Conservation (phyloP, 169 alveolate genomes). For the Babesia gibsoni region DNA sequence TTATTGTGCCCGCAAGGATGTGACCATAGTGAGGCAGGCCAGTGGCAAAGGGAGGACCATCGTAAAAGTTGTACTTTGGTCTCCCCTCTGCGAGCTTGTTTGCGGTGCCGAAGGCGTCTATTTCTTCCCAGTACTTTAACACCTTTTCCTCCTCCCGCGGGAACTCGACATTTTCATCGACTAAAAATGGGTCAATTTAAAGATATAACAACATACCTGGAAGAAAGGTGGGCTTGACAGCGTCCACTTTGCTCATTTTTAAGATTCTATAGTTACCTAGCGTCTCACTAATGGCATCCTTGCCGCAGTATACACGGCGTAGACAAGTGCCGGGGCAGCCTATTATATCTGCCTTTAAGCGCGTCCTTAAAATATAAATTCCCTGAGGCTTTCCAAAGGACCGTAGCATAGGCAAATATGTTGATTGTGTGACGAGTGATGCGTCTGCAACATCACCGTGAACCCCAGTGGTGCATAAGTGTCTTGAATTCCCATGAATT, state of each 20-base stretch:
- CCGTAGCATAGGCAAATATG: neutral
- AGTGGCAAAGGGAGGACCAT: slow-evolving; percentile 99
- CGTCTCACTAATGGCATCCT: neutral
- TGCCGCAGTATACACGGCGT: neutral
- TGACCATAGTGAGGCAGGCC: slow-evolving; percentile 99
- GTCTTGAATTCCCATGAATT: neutral
- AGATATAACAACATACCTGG: slow-evolving; percentile 20
- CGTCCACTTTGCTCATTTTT: slow-evolving; percentile 11
- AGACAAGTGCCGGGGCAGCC: too few species aligned
- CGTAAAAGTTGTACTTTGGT: slow-evolving; percentile 94
- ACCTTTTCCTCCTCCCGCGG: slow-evolving; percentile 87
- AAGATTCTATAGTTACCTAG: neutral
- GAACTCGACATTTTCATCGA: slow-evolving; percentile 83
- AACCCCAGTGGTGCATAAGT: slow-evolving; percentile 1
- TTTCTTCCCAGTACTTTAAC: slow-evolving; percentile 82
- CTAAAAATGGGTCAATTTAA: slow-evolving; percentile 39
- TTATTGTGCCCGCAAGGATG: slow-evolving; percentile 98
- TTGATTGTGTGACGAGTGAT: too few species aligned
- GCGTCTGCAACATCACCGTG: neutral
- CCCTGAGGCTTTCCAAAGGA: neutral
- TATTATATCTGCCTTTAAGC: too few species aligned
- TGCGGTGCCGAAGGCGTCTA: slow-evolving; percentile 79
- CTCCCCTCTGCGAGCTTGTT: slow-evolving; percentile 74
- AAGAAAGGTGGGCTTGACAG: slow-evolving; percentile 17
- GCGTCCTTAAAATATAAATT: neutral